These are phyloP conservation scores for Kondoa malvinella DNA, from an alignment of 768 basidiomycete species.

Conservation along the genomic window DNA sequence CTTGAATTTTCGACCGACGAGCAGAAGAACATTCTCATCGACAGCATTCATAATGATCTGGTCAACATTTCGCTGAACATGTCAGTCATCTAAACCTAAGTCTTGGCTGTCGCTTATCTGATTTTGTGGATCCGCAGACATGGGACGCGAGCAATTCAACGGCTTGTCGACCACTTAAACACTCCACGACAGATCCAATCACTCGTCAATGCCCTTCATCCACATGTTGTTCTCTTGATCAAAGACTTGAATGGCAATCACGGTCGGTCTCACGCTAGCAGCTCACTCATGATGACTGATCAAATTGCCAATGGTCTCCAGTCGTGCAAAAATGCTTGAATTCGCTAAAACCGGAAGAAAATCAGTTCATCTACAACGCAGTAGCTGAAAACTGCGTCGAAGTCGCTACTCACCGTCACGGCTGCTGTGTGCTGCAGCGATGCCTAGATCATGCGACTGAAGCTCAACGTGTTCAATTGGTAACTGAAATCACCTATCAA, in stretches of 20 bases:
- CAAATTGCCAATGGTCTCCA: background rate
- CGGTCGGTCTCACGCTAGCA: constrained; percentile 7
- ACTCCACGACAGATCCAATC: constrained; percentile 91
- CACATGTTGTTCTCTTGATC: constrained; percentile 96
- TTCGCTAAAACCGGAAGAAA: constrained; percentile 93
- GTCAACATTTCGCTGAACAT: constrained; percentile 98
- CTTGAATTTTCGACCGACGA: constrained; percentile 94
- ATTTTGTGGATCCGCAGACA: constrained; percentile 35
- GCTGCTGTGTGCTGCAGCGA: constrained; percentile 93
- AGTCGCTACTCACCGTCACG: constrained; percentile 93
- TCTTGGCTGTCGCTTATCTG: background rate
- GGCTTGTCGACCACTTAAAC: constrained; percentile 99
- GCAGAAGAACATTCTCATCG: constrained; percentile 88
- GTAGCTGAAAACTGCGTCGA: constrained; percentile 98
- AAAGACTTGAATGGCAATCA: constrained; percentile 91
- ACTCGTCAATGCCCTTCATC: constrained; percentile 86
- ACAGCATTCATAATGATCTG: constrained; percentile 89
- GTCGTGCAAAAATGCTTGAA: constrained; percentile 99
- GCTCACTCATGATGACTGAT: background rate
- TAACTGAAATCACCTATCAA: constrained; percentile 97
- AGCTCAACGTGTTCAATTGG: constrained; percentile 81
- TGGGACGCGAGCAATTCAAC: constrained; percentile 96
- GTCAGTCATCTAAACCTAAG: constrained; percentile 29
- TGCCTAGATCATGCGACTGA: constrained; percentile 98
- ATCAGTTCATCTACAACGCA: constrained; percentile 99